These are phyloP conservation scores for Colletotrichum agaves DNA, from an alignment of 2,329 filamentous ascomycete genomes.

Conservation along the genomic window DNA sequence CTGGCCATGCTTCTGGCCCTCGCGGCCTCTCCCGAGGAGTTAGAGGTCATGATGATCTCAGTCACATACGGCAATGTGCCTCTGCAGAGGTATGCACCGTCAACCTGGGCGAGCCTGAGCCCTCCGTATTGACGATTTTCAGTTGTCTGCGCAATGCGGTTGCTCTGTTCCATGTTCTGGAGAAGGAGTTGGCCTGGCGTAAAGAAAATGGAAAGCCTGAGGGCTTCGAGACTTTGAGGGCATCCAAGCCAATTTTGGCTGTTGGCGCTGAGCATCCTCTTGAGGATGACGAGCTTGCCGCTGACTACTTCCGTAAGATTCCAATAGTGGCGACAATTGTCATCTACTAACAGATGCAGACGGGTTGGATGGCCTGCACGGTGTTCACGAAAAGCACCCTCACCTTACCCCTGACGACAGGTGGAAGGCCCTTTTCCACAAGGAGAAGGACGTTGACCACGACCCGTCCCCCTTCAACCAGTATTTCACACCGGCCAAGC, in stretches of 20 bases:
- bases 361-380: conserved; percentile 80
- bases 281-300: conserved; percentile 82
- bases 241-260: conserved; percentile 83
- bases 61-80: conserved; percentile 95
- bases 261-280: conserved; percentile 88
- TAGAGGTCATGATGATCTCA: conserved; percentile 87
- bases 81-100: conserved; percentile 74
- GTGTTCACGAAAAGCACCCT: conserved; percentile 78
- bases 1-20: conserved; percentile 89
- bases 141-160: conserved; percentile 91
- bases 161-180: conserved; percentile 89
- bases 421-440: conserved; percentile 75
- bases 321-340: background rate
- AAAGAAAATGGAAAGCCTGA: conserved; percentile 71
- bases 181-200: conserved; percentile 89
- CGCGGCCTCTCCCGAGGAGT: conserved; percentile 81
- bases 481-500: conserved; percentile 80
- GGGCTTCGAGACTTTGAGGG: conserved; percentile 78
- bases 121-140: conserved; percentile 6
- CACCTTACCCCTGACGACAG: conserved; percentile 79
- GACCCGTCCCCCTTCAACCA: conserved; percentile 56
- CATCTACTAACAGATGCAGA: conserved; percentile 57
- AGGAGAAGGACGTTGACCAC: conserved; percentile 46
- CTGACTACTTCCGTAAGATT: conserved; percentile 85
- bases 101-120: background rate